These are phyloP conservation scores for Saccharomycopsis fermentans DNA, from an alignment of 805 yeast genomes.

Conservation along the genomic window DNA sequence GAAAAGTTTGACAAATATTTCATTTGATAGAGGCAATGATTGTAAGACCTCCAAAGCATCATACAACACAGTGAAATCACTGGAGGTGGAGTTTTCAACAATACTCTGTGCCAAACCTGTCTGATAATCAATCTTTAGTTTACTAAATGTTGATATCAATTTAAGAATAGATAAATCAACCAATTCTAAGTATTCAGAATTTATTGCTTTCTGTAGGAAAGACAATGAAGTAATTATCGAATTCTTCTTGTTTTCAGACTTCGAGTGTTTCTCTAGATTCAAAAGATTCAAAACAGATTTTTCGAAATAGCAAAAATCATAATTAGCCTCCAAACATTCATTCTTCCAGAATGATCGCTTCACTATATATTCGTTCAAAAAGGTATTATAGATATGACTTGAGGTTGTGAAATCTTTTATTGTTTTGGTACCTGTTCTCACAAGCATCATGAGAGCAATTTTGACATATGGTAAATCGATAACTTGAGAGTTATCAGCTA, in stretches of 20 bases:
- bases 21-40: constrained; percentile 42
- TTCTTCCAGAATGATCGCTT: constrained; percentile 37
- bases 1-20: constrained; percentile 49
- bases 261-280: constrained; percentile 48
- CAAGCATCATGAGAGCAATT: constrained; percentile 34
- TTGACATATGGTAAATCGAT: constrained; percentile 49
- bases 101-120: constrained; percentile 47
- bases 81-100: constrained; percentile 41
- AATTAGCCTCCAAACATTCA: constrained; percentile 37
- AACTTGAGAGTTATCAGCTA: constrained; percentile 56
- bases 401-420: constrained; percentile 34
- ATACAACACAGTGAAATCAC: constrained; percentile 33
- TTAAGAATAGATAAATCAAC: constrained; percentile 42
- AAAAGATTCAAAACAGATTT: constrained; percentile 45
- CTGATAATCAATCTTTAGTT: constrained; percentile 49
- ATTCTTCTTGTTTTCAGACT: constrained; percentile 29
- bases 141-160: constrained; percentile 43
- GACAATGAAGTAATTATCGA: constrained; percentile 25
- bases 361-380: constrained; percentile 36
- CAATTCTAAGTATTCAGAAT: constrained; percentile 33
- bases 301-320: constrained; percentile 49
- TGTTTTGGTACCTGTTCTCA: constrained; percentile 30
- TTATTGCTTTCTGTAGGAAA: constrained; percentile 48
- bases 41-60: constrained; percentile 47
- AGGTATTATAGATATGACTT: constrained; percentile 37